Conservation (phyloP, 768 basidiomycete species). For the Amanita brunnescens region DNA sequence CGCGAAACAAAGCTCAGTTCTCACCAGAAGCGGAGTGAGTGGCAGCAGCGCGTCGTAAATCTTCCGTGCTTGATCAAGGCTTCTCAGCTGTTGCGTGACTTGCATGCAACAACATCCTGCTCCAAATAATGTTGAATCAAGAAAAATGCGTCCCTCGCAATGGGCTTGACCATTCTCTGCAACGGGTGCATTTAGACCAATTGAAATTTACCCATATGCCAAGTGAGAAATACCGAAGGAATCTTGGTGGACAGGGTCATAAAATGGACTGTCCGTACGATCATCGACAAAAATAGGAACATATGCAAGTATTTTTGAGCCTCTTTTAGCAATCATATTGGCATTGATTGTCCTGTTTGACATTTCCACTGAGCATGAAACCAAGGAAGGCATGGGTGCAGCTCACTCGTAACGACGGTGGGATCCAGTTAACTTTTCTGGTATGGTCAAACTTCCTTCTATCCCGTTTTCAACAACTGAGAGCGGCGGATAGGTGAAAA, state of each 20-base stretch:
- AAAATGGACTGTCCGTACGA: constrained; percentile 2
- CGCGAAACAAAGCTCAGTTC: background rate
- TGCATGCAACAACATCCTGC: constrained; percentile 8
- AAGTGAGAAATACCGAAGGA: background rate
- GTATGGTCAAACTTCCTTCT: background rate
- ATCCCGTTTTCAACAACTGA: background rate
- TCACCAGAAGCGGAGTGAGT: constrained; percentile 5
- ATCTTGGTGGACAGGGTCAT: background rate
- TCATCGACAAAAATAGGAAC: constrained; percentile 7
- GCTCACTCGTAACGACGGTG: constrained; percentile 5
- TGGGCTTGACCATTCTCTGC: background rate
- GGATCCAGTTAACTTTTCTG: constrained; percentile 2
- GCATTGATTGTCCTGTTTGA: constrained; percentile 5
- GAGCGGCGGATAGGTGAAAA: constrained; percentile 2
- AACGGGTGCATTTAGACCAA: background rate
- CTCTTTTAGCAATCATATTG: constrained; percentile 6
- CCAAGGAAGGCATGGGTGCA: background rate
- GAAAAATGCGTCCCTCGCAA: constrained; percentile 1
- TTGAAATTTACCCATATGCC: background rate
- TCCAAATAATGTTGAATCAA: constrained; percentile 5
- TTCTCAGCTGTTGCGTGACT: constrained; percentile 5
- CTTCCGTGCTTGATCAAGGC: constrained; percentile 3
- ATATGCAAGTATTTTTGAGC: constrained; percentile 1
- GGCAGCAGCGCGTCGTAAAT: constrained; percentile 9
- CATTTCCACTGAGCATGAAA: background rate